phyloP scores from a whole-genome alignment of 805 yeast species.

The Teunomyces stri region DNA sequence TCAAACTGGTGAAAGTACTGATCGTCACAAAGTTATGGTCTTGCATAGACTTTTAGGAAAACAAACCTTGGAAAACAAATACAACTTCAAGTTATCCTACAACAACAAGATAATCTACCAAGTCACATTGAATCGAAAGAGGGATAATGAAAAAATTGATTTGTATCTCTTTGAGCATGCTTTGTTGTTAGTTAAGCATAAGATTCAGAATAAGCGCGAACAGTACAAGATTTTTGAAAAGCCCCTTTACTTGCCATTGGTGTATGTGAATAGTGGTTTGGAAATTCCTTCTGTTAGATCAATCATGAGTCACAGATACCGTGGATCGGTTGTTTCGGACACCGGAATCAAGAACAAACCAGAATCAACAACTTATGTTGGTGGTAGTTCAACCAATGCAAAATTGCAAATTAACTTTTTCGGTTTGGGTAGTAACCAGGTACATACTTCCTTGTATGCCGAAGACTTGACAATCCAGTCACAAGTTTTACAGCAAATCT shows the following conservation, averaged over 20 bases:
- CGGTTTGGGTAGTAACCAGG: constrained; percentile 54
- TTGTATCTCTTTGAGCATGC: constrained; percentile 88
- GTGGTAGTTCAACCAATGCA: constrained; percentile 24
- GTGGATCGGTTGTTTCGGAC: constrained; percentile 39
- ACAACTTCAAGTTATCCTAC: constrained; percentile 79
- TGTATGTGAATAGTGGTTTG: constrained; percentile 73
- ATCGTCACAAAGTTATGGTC: constrained; percentile 83
- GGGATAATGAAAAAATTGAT: constrained; percentile 79
- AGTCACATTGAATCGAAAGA: constrained; percentile 64
- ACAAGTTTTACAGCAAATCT: constrained; percentile 75
- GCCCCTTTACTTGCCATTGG: constrained; percentile 77
- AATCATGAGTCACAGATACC: constrained; percentile 33
- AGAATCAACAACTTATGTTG: constrained; percentile 27
- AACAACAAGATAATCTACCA: constrained; percentile 81
- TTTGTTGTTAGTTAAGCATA: constrained; percentile 77
- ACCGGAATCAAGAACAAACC: constrained; percentile 25
- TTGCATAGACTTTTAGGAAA: constrained; percentile 54
- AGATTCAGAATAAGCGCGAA: constrained; percentile 84
- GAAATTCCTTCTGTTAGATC: constrained; percentile 65
- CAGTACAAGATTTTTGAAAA: constrained; percentile 87
- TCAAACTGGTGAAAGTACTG: constrained; percentile 92
- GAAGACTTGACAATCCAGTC: constrained; percentile 63
- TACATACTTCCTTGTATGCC: constrained; percentile 52
- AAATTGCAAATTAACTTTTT: constrained; percentile 51
- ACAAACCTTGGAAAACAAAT: constrained; percentile 81